A percentile compares a stretch with the other conserved stretches of the same genome.
These are phyloP conservation scores for Fragaria ananassa DNA, from an alignment of 306 rosid genomes.

Conservation along the genomic window DNA sequence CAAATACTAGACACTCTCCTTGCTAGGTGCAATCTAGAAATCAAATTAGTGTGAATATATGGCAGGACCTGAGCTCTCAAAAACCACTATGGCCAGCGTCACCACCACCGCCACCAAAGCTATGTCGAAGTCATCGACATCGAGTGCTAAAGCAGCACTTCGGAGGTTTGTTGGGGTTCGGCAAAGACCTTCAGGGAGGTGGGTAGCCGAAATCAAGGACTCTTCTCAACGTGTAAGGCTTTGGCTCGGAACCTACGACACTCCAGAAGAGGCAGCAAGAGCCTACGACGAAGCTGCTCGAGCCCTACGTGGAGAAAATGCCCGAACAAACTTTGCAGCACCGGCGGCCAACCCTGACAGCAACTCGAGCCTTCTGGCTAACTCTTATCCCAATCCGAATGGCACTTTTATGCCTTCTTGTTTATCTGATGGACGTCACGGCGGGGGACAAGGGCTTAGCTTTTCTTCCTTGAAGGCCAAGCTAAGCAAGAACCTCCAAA, in stretches of 20 bases:
- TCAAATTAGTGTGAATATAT: slow-evolving; percentile 21
- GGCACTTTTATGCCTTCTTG: slow-evolving; percentile 8
- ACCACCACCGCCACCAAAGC: slow-evolving; percentile 12
- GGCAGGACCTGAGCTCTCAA: slow-evolving; percentile 57
- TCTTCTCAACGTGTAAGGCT: slow-evolving; percentile 78
- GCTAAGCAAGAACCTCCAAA: slow-evolving; percentile 73
- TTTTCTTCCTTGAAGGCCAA: slow-evolving; percentile 74
- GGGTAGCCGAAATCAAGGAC: slow-evolving; percentile 98
- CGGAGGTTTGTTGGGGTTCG: slow-evolving; percentile 78
- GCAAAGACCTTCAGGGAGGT: slow-evolving; percentile 85
- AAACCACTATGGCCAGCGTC: slow-evolving; percentile 26
- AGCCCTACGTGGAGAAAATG: slow-evolving; percentile 73
- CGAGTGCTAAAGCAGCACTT: slow-evolving; percentile 22
- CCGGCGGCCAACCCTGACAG: slow-evolving; percentile 10
- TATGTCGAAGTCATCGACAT: slow-evolving; percentile 22
- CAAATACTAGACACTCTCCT: not conserved
- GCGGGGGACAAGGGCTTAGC: slow-evolving; percentile 46
- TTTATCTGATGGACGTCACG: slow-evolving; percentile 14
- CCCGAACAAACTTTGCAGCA: slow-evolving; percentile 68
- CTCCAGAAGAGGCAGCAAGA: slow-evolving; percentile 85
- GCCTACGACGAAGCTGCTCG: slow-evolving; percentile 91
- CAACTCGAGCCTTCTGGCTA: slow-evolving; percentile 16
- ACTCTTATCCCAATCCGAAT: slow-evolving; percentile 4
- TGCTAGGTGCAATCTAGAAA: not conserved
- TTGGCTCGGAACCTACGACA: slow-evolving; percentile 91